A percentile compares a stretch with the other conserved stretches of the same genome.
These are phyloP conservation scores for Halenospora varia DNA, from an alignment of 495 filamentous ascomycete species.

Conservation along the genomic window DNA sequence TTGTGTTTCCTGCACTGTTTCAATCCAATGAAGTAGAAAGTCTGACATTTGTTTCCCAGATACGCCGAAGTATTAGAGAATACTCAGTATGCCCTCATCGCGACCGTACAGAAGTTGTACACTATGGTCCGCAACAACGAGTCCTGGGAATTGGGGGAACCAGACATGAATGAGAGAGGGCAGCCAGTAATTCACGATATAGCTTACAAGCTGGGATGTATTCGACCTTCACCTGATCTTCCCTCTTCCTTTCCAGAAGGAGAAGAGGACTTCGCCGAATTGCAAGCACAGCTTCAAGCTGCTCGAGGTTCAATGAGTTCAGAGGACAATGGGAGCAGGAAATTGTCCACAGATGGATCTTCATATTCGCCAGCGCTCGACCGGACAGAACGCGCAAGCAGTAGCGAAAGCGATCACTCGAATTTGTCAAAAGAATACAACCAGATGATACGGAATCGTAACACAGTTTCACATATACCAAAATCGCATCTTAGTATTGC, in stretches of 20 bases:
- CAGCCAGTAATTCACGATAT: slow-evolving; percentile 55
- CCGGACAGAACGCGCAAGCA: slow-evolving; percentile 44
- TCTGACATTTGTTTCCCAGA: slow-evolving; percentile 27
- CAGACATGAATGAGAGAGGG: slow-evolving; percentile 51
- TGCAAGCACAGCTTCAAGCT: slow-evolving; percentile 31
- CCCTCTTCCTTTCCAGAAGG: slow-evolving; percentile 52
- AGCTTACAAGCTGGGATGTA: slow-evolving; percentile 51
- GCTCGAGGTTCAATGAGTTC: slow-evolving; percentile 34
- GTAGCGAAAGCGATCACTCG: slow-evolving; percentile 48
- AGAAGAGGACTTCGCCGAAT: slow-evolving; percentile 44
- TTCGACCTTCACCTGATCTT: slow-evolving; percentile 52
- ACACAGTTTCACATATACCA: no score
- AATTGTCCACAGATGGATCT: slow-evolving; percentile 19
- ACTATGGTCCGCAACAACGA: slow-evolving; percentile 51
- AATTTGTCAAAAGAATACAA: slow-evolving; percentile 47
- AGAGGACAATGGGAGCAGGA: slow-evolving; percentile 22
- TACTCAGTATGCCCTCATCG: slow-evolving; percentile 51
- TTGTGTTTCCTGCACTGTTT: background rate
- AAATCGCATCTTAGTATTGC: slow-evolving; percentile 8
- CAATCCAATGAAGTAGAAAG: background rate
- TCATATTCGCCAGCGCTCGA: slow-evolving; percentile 21
- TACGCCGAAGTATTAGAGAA: slow-evolving; percentile 57
- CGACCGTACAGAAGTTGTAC: slow-evolving; percentile 55
- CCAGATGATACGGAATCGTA: slow-evolving; percentile 15
- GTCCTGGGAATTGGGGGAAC: slow-evolving; percentile 50